Conservation (phyloP, 768 basidiomycete species). For the Lentinula aciculospora region DNA sequence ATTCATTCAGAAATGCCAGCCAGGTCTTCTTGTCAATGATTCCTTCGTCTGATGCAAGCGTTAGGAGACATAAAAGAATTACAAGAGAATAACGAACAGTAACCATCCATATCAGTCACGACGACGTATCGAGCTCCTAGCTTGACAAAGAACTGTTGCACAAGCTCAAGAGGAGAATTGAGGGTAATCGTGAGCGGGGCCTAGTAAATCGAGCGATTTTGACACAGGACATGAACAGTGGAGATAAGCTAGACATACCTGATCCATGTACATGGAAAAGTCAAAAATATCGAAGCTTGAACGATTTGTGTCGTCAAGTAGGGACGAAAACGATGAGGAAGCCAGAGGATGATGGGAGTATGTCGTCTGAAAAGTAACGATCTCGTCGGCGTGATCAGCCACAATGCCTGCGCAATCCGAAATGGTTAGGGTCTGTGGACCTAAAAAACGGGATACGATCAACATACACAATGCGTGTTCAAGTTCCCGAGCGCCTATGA, state of each 20-base stretch:
- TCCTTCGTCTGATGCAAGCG: slow-evolving; percentile 60
- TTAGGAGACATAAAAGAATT: not conserved
- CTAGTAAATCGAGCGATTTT: slow-evolving; percentile 26
- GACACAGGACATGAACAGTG: not conserved
- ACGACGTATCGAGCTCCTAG: slow-evolving; percentile 89
- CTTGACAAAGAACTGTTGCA: slow-evolving; percentile 93
- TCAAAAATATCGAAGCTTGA: slow-evolving; percentile 55
- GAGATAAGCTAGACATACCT: slow-evolving; percentile 37
- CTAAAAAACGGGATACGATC: not conserved
- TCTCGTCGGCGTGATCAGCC: slow-evolving; percentile 64
- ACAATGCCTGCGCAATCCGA: slow-evolving; percentile 56
- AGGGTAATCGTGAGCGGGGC: slow-evolving; percentile 83
- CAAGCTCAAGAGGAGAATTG: slow-evolving; percentile 84
- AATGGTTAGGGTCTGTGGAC: not conserved
- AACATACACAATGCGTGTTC: slow-evolving; percentile 84
- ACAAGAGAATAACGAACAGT: slow-evolving; percentile 48
- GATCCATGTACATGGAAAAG: slow-evolving; percentile 87
- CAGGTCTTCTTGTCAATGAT: slow-evolving; percentile 93
- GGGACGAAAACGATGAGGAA: slow-evolving; percentile 58
- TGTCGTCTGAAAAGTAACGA: slow-evolving; percentile 57
- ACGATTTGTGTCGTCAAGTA: slow-evolving; percentile 34
- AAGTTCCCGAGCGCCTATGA: slow-evolving; percentile 88
- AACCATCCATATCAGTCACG: slow-evolving; percentile 74
- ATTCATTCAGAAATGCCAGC: slow-evolving; percentile 76
- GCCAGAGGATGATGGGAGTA: slow-evolving; percentile 33